Base-by-base conservation (phyloP, 75 land plant genomes). In the Picea glauca region DNA sequence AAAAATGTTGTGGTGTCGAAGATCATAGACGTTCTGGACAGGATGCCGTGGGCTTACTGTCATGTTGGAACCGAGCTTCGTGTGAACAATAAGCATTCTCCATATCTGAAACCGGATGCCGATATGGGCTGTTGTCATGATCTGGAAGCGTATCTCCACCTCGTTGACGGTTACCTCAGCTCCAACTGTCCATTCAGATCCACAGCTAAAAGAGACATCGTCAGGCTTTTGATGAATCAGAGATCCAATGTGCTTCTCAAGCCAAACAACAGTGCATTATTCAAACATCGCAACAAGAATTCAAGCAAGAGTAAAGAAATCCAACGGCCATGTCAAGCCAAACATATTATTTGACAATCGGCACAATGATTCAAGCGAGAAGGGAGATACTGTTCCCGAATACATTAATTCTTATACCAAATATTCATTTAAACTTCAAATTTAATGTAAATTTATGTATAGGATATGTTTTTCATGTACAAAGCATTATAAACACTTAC, bases 1-100 rank as follows among this genome's bases (percentile, higher is more conserved):
- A 8, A 50, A 50, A 50, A 50, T 8, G 11, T 50, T 14, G 18
- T 18, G 59, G 60, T 58, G 4, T 80, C 31, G n/a, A 13, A 81
- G 77, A 38, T 85, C 1, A 11, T 54, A 21, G 66, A 54, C 11
- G 57, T 83, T 11, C n/a, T 80, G 26, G 83, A 84, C 46, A 77
- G 74, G 4, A 72, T 66, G 15, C 82, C 81, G 23, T 84, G 82
- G 85, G 83, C 62, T 1, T 91, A 91, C 59, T 70, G 83, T 20
- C 89, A 91, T 54, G 84, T 87, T 2, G 93, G 93, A 9, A 75
- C 40, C 5, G 91, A 91, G 85, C 88, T 91, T 2, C 72, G 84
- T 66, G 62, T 91, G 23, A 62, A 84, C 78, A 78, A 74, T 66
- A 59, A 58, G 58, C 54, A 60, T 4, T 94, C 94, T 13, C 97